Evolutionary conservation across 345 rosid genomes (phyloP).

Genomic region (Dovyalis caffra): DNA sequence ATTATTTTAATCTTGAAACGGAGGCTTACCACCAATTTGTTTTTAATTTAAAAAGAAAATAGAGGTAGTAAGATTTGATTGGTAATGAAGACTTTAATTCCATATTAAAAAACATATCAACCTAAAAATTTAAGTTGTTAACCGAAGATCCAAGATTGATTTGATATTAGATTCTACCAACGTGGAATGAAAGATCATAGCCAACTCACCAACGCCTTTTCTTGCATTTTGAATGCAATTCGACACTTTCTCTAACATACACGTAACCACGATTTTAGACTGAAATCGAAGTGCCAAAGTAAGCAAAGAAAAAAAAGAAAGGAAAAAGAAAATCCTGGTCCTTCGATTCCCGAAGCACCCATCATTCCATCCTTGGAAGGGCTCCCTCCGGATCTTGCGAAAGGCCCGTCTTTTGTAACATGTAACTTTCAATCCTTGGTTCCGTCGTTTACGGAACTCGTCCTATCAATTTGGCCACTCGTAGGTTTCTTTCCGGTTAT

Average conservation of each 20-base stretch:
- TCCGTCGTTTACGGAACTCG: slow-evolving; percentile 13
- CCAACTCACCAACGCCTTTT: background rate
- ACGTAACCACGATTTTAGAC: background rate
- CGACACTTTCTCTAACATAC: background rate
- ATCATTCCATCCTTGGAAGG: slow-evolving; percentile 29
- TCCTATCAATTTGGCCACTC: slow-evolving; percentile 22
- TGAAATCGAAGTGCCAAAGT: background rate
- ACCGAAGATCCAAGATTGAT: too few relatives aligned
- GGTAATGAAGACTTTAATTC: too few relatives aligned
- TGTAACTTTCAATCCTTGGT: slow-evolving; percentile 18
- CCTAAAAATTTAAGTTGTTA: too few relatives aligned
- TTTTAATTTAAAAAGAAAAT: too few relatives aligned
- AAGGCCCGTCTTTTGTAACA: slow-evolving; percentile 25
- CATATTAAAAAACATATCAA: too few relatives aligned
- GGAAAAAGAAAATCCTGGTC: background rate
- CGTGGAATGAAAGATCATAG: background rate
- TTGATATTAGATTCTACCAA: too few relatives aligned
- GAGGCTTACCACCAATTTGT: too few relatives aligned
- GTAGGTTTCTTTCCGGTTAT: slow-evolving; percentile 32
- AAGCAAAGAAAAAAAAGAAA: background rate
- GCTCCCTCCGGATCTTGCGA: slow-evolving; percentile 13
- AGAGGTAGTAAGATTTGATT: too few relatives aligned
- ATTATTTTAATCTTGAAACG: too few relatives aligned
- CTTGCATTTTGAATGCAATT: background rate
- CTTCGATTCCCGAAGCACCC: slow-evolving; percentile 21